Conservation (phyloP, 2,329 filamentous ascomycete genomes). For the Pleomassaria siparia region DNA sequence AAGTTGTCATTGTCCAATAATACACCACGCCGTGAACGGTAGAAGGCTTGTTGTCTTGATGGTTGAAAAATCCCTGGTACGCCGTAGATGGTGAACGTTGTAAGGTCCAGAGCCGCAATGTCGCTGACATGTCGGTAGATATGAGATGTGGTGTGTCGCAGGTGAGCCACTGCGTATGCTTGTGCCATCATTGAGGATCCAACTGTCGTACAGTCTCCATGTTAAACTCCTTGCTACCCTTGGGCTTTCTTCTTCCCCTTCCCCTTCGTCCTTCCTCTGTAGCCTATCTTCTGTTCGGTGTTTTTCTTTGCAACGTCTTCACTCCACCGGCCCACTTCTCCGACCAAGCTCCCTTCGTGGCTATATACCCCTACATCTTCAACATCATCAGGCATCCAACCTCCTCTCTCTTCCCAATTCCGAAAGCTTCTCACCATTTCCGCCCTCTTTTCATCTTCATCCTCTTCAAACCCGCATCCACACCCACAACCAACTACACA, state of each 20-base stretch:
- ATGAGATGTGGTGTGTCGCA: too few species aligned
- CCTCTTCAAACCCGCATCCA: conserved; percentile 45
- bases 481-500: conserved; percentile 46
- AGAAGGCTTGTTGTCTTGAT: too few species aligned
- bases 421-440: not conserved
- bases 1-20: too few species aligned
- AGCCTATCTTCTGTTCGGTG: not conserved
- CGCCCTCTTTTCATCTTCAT: not conserved
- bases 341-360: not conserved
- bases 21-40: too few species aligned
- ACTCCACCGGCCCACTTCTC: not conserved
- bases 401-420: conserved; percentile 6
- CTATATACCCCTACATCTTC: not conserved
- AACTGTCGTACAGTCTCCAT: too few species aligned
- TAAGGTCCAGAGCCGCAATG: too few species aligned
- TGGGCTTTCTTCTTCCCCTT: not conserved
- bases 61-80: too few species aligned
- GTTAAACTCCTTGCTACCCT: not conserved
- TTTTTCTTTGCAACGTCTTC: not conserved
- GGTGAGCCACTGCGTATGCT: too few species aligned
- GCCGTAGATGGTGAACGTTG: too few species aligned
- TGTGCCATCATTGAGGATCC: too few species aligned
- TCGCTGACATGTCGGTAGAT: too few species aligned
- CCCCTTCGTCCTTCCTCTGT: not conserved
- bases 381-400: conserved; percentile 4